Conservation (phyloP, 148 eudicot species). For the Polygonum maritimum region DNA sequence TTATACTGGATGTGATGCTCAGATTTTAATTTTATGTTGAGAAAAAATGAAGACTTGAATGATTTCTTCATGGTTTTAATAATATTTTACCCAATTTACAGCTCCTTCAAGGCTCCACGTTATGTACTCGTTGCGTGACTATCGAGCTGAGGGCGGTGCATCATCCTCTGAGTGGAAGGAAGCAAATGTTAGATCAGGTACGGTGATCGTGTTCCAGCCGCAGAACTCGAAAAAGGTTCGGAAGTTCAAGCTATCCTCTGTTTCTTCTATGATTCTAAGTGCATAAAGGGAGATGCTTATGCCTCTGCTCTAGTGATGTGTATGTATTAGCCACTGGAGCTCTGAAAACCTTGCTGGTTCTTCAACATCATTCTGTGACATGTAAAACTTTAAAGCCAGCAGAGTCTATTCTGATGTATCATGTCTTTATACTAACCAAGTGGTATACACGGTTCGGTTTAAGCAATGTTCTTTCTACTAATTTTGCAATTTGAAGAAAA, state of each 20-base stretch:
- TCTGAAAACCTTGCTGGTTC: background rate
- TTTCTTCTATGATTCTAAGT: constrained; percentile 63
- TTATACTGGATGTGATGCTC: background rate
- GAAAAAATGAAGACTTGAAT: background rate
- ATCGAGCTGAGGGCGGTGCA: constrained; percentile 59
- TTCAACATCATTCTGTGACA: background rate
- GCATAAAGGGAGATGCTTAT: constrained; percentile 34
- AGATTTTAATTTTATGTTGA: background rate
- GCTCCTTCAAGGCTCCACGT: constrained; percentile 78
- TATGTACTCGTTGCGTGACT: constrained; percentile 70
- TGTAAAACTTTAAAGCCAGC: background rate
- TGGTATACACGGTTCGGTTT: background rate
- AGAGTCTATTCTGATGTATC: too few species aligned
- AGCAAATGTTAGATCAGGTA: constrained; percentile 68
- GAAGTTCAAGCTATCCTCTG: constrained; percentile 71
- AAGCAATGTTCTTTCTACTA: background rate
- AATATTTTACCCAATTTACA: constrained; percentile 23
- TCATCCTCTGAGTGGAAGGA: constrained; percentile 72
- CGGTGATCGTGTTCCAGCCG: constrained; percentile 67
- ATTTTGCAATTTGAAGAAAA: too few species aligned
- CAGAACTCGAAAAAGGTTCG: constrained; percentile 45
- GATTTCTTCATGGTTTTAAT: background rate
- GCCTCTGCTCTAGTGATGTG: background rate
- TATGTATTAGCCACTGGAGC: background rate
- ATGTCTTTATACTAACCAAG: background rate